Evolutionary conservation across 495 filamentous ascomycete species (phyloP).

Genomic region (Neurospora sublineolata): DNA sequence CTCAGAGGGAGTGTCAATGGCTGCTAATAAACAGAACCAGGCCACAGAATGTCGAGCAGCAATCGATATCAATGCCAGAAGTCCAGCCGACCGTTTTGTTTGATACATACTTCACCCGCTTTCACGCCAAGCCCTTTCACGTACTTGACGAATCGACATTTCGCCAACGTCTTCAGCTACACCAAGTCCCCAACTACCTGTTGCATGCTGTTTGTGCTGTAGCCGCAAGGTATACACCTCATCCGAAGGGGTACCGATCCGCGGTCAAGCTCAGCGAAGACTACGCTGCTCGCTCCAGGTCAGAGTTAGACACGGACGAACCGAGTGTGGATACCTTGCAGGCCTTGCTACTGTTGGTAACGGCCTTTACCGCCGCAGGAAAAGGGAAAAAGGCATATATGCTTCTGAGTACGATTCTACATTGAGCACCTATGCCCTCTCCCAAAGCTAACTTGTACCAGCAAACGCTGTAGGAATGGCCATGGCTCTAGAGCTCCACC

Average conservation of each 20-base stretch:
- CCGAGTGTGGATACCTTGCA: conserved; percentile 68
- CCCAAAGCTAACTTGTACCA: conserved; percentile 16
- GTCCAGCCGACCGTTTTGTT: conserved; percentile 49
- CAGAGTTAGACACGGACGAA: conserved; percentile 64
- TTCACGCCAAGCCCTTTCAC: conserved; percentile 69
- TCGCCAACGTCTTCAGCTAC: conserved; percentile 53
- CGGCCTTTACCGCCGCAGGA: conserved; percentile 64
- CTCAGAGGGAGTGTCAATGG: background rate
- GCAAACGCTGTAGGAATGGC: conserved; percentile 73
- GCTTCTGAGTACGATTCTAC: conserved; percentile 51
- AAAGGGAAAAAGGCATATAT: conserved; percentile 78
- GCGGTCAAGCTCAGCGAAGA: conserved; percentile 51
- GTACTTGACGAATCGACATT: conserved; percentile 63
- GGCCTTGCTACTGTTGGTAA: conserved; percentile 61
- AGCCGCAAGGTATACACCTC: conserved; percentile 52
- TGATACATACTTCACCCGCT: conserved; percentile 62
- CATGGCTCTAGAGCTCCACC: conserved; percentile 64
- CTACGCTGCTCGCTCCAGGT: conserved; percentile 53
- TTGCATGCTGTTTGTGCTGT: conserved; percentile 65
- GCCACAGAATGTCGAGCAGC: background rate
- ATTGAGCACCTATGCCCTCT: background rate
- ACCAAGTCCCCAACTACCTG: conserved; percentile 52
- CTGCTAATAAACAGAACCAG: background rate
- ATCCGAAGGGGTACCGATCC: conserved; percentile 48
- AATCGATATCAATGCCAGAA: conserved; percentile 6